Conservation (phyloP, 257 asterid genomes). For the Linderniella brevidens region DNA sequence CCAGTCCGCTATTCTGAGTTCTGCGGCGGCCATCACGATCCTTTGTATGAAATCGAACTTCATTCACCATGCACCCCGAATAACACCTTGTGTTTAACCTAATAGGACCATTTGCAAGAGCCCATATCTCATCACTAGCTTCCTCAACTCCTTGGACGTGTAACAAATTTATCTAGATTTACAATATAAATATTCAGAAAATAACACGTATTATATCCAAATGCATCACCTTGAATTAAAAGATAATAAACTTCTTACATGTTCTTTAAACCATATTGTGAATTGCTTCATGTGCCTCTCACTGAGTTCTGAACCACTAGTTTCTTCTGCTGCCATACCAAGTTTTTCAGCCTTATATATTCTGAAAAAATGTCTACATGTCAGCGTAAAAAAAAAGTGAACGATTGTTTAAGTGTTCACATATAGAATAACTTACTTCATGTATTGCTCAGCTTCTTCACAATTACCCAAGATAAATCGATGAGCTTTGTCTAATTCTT, state of each 20-base stretch:
- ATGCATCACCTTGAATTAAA: background rate
- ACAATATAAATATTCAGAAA: background rate
- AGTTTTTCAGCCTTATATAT: background rate
- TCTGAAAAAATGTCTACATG: background rate
- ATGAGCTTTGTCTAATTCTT: background rate
- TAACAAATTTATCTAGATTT: background rate
- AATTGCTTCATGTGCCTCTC: background rate
- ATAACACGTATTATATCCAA: background rate
- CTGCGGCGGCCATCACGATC: background rate
- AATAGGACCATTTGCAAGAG: slow-evolving; percentile 4
- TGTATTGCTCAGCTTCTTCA: slow-evolving; percentile 1
- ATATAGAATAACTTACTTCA: background rate
- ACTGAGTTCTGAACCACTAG: background rate
- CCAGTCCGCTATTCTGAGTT: slow-evolving; percentile 4
- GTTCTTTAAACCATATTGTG: background rate
- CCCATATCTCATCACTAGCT: slow-evolving; percentile 1
- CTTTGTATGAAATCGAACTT: slow-evolving; percentile 6
- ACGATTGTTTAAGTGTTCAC: background rate
- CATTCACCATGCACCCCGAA: slow-evolving; percentile 1
- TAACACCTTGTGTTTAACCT: background rate
- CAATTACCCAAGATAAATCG: slow-evolving; percentile 1
- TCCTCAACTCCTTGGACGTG: background rate
- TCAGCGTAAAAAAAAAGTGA: background rate
- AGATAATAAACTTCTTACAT: background rate
- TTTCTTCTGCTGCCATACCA: background rate